Evolutionary conservation across 495 filamentous ascomycete species (phyloP).

Genomic region (Lasiosphaeriaceae sp.): DNA sequence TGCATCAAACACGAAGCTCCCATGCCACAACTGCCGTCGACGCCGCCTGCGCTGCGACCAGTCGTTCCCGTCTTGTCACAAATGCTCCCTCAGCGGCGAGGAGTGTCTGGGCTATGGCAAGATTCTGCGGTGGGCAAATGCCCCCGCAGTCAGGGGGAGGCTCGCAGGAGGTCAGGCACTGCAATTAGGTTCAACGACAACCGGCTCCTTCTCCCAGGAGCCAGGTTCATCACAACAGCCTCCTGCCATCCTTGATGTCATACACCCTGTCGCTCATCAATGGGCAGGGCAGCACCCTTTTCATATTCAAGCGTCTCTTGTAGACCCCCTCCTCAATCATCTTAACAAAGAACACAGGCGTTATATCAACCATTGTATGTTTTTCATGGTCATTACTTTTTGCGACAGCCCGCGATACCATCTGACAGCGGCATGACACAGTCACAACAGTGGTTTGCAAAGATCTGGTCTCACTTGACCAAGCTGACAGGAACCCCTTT

Average conservation of each 20-base stretch:
- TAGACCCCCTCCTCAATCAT: slow-evolving; percentile 36
- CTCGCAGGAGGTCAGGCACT: slow-evolving; percentile 16
- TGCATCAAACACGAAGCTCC: not conserved
- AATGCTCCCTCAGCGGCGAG: slow-evolving; percentile 45
- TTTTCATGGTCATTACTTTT: not conserved
- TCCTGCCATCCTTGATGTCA: no score
- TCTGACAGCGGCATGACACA: slow-evolving; percentile 16
- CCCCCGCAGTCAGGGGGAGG: slow-evolving; percentile 38
- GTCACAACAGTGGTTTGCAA: slow-evolving; percentile 50
- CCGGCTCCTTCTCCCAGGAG: no score
- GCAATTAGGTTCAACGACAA: no score
- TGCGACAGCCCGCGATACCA: not conserved
- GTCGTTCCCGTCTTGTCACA: slow-evolving; percentile 45
- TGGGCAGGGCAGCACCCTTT: no score
- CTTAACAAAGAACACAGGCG: slow-evolving; percentile 35
- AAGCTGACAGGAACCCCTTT: slow-evolving; percentile 45
- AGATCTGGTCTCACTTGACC: slow-evolving; percentile 51
- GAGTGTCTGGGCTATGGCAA: slow-evolving; percentile 43
- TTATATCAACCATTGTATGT: slow-evolving; percentile 51
- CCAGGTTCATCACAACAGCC: no score
- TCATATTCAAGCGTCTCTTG: slow-evolving; percentile 13
- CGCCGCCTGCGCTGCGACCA: slow-evolving; percentile 53
- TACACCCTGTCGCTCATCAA: no score
- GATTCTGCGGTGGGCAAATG: slow-evolving; percentile 38
- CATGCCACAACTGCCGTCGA: slow-evolving; percentile 40